Base-by-base conservation (phyloP, 345 rosid genomes). In the Iberis pinnata region DNA sequence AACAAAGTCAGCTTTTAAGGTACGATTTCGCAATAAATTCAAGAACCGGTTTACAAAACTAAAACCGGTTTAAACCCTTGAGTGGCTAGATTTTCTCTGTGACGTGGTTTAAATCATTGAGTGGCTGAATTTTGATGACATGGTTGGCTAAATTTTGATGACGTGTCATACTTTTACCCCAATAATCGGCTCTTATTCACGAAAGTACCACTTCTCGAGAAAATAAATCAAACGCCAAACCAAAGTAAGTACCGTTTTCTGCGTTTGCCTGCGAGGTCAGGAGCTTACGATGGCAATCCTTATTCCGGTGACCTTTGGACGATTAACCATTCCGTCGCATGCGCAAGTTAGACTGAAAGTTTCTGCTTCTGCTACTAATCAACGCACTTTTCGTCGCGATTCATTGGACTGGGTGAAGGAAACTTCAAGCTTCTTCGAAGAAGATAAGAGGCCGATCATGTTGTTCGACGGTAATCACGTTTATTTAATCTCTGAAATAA, bases 371-470 rank as follows among this genome's bases (percentile, higher is more conserved):
- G 33, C 33, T 14, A 83, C 89, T 59, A 55, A 74, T 22, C 69
- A 2, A 58, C 78, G 15, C 63, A 75, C 50, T 9, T 32, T 20
- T 58, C 84, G 14, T 60, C 24, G 39, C 46, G 39, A 35, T 70
- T 53, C 46, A 2, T 74, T 73, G 22, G 72, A 78, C 50, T 75
- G 83, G 83, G 73, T 64, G 3, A 76, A 74, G 52, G 84, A 78
- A 48, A 81, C 84, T 49, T 73, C 80, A 26, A 69, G 77, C 74
- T 86, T 74, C 64, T 89, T 89, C 53, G 78, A 86, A 25, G 65
- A 56, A 39, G 95, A 86, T 64, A 65, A 83, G 10, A 75, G 95
- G 53, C 94, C 97, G 39, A 83, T 89, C 74, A 86, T 83, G 93
- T 60, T 89, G 54, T 83, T 83, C 40, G 97, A 89, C 16, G 95